phyloP scores from a whole-genome alignment of 2,329 filamentous ascomycete genomes.

The Pyricularia grisea region DNA sequence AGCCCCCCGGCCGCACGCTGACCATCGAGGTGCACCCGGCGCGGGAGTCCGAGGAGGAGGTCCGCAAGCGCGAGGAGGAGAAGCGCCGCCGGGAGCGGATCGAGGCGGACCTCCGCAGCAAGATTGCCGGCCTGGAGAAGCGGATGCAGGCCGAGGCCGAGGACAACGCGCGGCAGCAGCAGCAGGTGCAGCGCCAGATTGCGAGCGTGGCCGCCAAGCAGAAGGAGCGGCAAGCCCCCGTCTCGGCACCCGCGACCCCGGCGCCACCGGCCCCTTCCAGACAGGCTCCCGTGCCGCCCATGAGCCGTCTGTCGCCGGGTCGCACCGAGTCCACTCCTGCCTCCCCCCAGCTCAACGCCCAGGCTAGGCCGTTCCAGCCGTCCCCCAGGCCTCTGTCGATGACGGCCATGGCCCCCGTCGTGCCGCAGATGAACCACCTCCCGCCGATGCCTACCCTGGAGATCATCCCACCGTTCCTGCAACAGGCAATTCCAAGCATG shows the following conservation, averaged over 20 bases:
- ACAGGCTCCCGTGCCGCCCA: background rate
- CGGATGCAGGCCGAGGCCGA: background rate
- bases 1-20: background rate
- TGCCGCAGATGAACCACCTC: background rate
- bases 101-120: background rate
- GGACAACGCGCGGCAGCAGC: background rate
- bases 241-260: background rate
- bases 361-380: background rate
- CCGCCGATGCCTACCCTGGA: background rate
- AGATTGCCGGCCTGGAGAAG: conserved; percentile 2
- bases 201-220: background rate
- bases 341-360: background rate
- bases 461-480: background rate
- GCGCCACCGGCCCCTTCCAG: too few species aligned
- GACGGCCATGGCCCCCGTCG: background rate
- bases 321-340: background rate
- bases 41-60: background rate
- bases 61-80: conserved; percentile 4
- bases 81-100: background rate
- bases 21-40: background rate
- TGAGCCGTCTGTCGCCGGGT: background rate
- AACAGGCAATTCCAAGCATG: background rate
- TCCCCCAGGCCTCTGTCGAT: background rate
- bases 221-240: background rate
- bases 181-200: background rate